Base-by-base conservation (phyloP, 75 land plant species). In the Pinus albicaulis region DNA sequence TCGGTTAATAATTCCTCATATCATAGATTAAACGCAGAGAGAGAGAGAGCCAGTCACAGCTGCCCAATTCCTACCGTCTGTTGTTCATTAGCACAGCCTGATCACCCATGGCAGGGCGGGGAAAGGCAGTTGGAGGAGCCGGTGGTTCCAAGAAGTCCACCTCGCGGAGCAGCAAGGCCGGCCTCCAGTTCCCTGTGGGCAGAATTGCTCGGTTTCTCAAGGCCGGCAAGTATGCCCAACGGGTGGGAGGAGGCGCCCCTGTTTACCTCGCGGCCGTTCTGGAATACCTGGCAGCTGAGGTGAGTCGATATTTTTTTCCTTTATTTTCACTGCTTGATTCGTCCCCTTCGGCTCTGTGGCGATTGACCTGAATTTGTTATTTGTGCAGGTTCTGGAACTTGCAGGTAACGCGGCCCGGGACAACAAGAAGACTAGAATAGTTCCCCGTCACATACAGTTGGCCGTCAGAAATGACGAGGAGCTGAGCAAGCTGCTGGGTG, bases 401-500 rank as follows among this genome's bases (percentile, higher is more conserved):
- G 86, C 86, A 3, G 86, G 86, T 3, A 84, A 84, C 36, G 86
- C 86, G 3, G 83, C 86, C 11, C 71, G 83, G 41, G 84, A 84
- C 24, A 80, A 84, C 73, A 84, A 84, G 84, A 84, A 84, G 80
- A 81, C 83, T 20, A 76, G 86, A 36, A 88, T 75, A 20, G 89
- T 80, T 19, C 86, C 86, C 0, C 56, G 86, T 0, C 91, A 89
- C 75, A 89, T 89, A 6, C 91, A 89, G 77, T 68, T 89, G 0
- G 91, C 91, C 1, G 92, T 91, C 24, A 65, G 92, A 25, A 91
- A 91, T 64, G 93, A 91, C 59, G 89, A 90, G 76, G 92, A 90
- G 77, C 80, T 90, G 26, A 85, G 92, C 78, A 90, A 87, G 76
- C 83, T 90, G 7, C 80, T 88, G 1, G 90, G 91, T 4, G 66